Base-by-base conservation (phyloP, 257 asterid species). In the Fraxinus excelsior region DNA sequence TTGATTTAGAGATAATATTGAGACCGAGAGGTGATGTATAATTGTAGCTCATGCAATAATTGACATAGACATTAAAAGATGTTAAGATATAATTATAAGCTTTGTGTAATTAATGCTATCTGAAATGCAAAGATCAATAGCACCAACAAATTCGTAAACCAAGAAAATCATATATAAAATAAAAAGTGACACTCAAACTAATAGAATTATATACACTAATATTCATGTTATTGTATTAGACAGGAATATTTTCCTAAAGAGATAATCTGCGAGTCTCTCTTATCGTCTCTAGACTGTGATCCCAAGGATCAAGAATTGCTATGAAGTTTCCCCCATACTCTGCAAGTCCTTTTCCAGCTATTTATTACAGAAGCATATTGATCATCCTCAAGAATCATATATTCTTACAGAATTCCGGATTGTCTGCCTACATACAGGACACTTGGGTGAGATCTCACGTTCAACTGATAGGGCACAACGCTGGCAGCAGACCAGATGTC, bases 351-450 rank as follows among this genome's bases (percentile, higher is more conserved):
- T 29, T 38, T 74, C 67, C 60, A 37, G 38, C 29, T 46, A 75
- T 46, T 25, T 37, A 71, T 65, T 25, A 68, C 49, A 66, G 35
- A 40, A 25, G 7, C 16, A 46, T 71, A 62, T 62, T 1, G 23
- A 51, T 37, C 60, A 21, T 40, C 78, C 71, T 90, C 92, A 93
- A 74, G 98, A 84, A 76, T 88, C 94, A 26, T 87, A 96, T 51
- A 96, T 88, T 84, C 97, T 90, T 58, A 93, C 90, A 3, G 96
- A 87, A 78, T 75, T 76, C 60, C 84, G 76, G 79, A 91, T 85
- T 3, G 91, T 2, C 90, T 93, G 99, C 88, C 98, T 87, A 84
- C 99, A 96, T 0, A 93, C 85, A 3, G 99, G 99, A 72, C 98
- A 93, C 82, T 88, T 89, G 0, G 97, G 97, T 21, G 90, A 71